phyloP scores from a whole-genome alignment of 1,284 basidiomycete genomes.

The Rhodotorula sp. region DNA sequence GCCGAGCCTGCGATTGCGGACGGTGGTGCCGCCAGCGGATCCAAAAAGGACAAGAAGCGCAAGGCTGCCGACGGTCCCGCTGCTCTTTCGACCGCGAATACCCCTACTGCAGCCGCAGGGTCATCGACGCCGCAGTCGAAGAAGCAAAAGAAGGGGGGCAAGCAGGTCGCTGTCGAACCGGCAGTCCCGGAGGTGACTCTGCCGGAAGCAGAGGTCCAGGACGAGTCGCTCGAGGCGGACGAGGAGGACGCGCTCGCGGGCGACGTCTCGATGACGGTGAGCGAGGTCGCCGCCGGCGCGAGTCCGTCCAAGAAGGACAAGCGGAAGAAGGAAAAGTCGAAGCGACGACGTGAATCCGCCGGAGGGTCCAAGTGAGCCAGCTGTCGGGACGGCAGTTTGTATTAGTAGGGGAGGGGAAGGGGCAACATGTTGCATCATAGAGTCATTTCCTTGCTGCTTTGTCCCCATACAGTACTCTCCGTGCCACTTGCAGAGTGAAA shows the following conservation, averaged over 20 bases:
- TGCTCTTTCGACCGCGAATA: not conserved
- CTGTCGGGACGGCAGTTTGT: not conserved
- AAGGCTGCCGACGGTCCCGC: constrained; percentile 5
- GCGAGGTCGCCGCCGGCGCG: constrained; percentile 2
- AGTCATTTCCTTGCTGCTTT: too few relatives aligned
- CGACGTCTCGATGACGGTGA: not conserved
- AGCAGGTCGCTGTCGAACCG: not conserved
- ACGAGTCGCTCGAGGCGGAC: constrained; percentile 20
- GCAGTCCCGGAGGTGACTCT: not conserved
- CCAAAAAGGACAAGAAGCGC: constrained; percentile 36
- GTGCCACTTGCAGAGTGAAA: too few relatives aligned
- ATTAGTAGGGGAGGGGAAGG: not conserved
- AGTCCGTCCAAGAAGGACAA: constrained; percentile 16
- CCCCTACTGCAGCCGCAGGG: not conserved
- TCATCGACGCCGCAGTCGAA: not conserved
- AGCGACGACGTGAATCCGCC: constrained; percentile 28
- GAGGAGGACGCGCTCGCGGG: constrained; percentile 16
- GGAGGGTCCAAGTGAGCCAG: constrained; percentile 3
- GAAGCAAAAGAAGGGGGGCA: not conserved
- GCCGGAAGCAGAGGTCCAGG: constrained; percentile 20
- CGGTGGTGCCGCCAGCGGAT: not conserved
- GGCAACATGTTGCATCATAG: not conserved
- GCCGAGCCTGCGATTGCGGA: not conserved
- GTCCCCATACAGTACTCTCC: too few relatives aligned
- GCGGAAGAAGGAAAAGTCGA: constrained; percentile 29